These are phyloP conservation scores for Boletus pseudo-olivaceus DNA, from an alignment of 768 basidiomycete genomes.

Conservation along the genomic window DNA sequence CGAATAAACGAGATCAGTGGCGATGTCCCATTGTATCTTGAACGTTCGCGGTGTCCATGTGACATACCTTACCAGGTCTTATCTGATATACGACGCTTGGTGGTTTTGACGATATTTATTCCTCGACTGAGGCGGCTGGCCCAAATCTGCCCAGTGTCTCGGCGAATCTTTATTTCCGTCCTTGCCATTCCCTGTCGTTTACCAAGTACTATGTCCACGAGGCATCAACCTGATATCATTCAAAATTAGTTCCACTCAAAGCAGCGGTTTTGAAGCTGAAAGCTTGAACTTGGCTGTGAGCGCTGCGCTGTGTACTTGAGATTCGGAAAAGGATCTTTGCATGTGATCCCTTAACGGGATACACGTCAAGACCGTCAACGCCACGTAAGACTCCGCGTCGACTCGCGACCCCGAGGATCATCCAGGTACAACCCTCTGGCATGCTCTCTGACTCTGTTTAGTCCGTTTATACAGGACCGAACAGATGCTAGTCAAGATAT, in stretches of 20 bases:
- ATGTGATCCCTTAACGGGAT: too few relatives aligned
- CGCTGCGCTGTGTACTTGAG: too few relatives aligned
- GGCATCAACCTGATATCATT: not conserved
- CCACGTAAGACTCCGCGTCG: not conserved
- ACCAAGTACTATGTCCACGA: not conserved
- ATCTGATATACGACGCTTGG: not conserved
- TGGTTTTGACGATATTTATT: not conserved
- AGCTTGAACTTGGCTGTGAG: not conserved
- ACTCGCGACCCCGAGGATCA: not conserved
- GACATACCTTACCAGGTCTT: not conserved
- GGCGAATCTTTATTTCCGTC: not conserved
- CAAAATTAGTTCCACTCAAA: not conserved
- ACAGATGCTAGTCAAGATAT: not conserved
- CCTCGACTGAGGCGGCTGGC: not conserved
- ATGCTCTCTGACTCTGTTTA: not conserved
- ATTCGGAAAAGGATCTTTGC: not conserved
- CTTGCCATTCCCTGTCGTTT: not conserved
- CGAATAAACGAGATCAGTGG: slow-evolving; percentile 9
- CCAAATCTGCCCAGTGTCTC: too few relatives aligned
- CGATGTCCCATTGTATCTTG: not conserved
- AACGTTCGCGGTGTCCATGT: not conserved
- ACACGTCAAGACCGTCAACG: not conserved
- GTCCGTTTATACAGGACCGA: not conserved
- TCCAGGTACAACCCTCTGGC: not conserved
- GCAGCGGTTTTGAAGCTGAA: not conserved